These are phyloP conservation scores for Panicum virgatum DNA, from an alignment of 202 grass and related monocot species.

Conservation along the genomic window DNA sequence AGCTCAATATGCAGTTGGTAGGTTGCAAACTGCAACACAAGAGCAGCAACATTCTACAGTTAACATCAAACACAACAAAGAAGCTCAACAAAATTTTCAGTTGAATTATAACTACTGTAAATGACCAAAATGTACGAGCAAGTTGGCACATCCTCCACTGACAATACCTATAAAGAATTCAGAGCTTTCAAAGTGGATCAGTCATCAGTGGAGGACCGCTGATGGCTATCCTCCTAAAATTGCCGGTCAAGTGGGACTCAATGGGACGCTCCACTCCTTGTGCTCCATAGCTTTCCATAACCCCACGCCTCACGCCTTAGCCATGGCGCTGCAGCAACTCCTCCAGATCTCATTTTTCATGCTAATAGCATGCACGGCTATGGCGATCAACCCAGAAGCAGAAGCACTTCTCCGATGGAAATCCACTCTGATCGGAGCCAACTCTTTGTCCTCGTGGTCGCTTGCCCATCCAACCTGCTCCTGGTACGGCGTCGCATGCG, in stretches of 20 bases:
- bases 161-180: background rate
- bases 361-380: background rate
- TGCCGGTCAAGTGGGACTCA: background rate
- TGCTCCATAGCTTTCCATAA: background rate
- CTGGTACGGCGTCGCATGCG: slow-evolving; percentile 43
- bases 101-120: background rate
- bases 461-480: slow-evolving; percentile 17
- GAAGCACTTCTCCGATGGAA: slow-evolving; percentile 51
- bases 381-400: slow-evolving; percentile 19
- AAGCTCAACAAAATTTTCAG: background rate
- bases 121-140: background rate
- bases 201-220: background rate
- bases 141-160: background rate
- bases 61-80: background rate
- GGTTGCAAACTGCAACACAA: background rate
- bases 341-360: background rate
- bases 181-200: background rate
- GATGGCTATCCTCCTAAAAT: background rate
- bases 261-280: background rate
- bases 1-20: background rate
- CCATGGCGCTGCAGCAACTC: background rate
- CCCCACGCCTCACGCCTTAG: no score
- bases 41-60: background rate
- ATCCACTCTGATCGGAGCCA: background rate
- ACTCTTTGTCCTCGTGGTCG: slow-evolving; percentile 45